These are phyloP conservation scores for Lodderomyces theae DNA, from an alignment of 1,139 yeast species.

Conservation along the genomic window DNA sequence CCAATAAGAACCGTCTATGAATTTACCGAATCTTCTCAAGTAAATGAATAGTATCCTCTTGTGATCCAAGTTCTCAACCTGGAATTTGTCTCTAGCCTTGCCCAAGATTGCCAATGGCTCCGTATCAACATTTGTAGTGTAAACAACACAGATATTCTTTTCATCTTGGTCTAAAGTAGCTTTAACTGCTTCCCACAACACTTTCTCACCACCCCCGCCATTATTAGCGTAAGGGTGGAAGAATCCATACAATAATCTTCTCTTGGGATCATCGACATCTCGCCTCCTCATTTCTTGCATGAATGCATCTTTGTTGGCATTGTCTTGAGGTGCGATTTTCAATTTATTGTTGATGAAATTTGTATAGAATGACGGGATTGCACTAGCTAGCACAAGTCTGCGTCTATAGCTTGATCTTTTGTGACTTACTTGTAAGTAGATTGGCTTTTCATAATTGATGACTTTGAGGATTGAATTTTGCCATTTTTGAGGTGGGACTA, in stretches of 20 bases:
- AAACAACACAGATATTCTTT: slow-evolving; percentile 64
- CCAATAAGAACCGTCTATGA: slow-evolving; percentile 76
- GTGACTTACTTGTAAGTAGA: slow-evolving; percentile 34
- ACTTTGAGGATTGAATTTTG: slow-evolving; percentile 37
- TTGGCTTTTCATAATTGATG: slow-evolving; percentile 31
- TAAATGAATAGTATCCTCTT: slow-evolving; percentile 69
- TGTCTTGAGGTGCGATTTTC: slow-evolving; percentile 33
- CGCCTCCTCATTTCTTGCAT: slow-evolving; percentile 32
- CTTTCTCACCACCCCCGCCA: slow-evolving; percentile 98
- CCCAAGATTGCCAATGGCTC: slow-evolving; percentile 53
- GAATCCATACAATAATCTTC: slow-evolving; percentile 66
- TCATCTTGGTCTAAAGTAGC: slow-evolving; percentile 56
- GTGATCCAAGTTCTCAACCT: slow-evolving; percentile 47
- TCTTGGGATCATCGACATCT: slow-evolving; percentile 33
- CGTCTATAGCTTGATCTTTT: slow-evolving; percentile 51
- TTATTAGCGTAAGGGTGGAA: slow-evolving; percentile 96
- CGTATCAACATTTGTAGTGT: slow-evolving; percentile 65
- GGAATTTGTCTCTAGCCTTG: slow-evolving; percentile 64
- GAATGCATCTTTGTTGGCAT: slow-evolving; percentile 24
- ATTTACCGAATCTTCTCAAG: slow-evolving; percentile 51
- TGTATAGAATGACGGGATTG: slow-evolving; percentile 48
- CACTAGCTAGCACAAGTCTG: slow-evolving; percentile 50
- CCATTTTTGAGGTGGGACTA: slow-evolving; percentile 48
- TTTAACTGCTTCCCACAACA: slow-evolving; percentile 89
- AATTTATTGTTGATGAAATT: slow-evolving; percentile 41